These are phyloP conservation scores for Cryptococcus sp. DNA, from an alignment of 1,284 basidiomycete genomes.

Conservation along the genomic window DNA sequence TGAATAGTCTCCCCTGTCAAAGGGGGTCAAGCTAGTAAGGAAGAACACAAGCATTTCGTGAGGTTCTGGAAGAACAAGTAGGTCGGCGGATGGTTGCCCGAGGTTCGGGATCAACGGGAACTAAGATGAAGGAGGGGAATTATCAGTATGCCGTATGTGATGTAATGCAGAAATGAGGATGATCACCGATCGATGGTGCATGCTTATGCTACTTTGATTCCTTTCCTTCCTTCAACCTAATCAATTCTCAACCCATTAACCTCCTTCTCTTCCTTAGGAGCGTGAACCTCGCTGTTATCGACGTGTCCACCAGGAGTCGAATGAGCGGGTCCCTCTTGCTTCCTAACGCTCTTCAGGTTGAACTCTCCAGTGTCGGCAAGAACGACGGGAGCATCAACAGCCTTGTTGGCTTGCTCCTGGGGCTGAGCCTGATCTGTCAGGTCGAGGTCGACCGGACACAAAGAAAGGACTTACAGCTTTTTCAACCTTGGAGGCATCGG, in stretches of 20 bases:
- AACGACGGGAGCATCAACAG: neutral
- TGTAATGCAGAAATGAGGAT: too few species aligned
- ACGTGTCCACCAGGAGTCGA: neutral
- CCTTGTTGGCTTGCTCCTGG: neutral
- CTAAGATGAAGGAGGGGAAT: too few species aligned
- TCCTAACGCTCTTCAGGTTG: neutral
- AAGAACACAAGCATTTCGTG: neutral
- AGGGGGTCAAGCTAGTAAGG: neutral
- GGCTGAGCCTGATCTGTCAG: too few species aligned
- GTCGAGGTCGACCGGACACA: neutral
- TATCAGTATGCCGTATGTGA: too few species aligned
- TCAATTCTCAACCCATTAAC: too few species aligned
- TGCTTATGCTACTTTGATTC: too few species aligned
- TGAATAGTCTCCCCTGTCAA: neutral
- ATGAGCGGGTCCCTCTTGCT: neutral
- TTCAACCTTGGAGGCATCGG: neutral
- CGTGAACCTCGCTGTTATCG: neutral
- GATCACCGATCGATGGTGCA: too few species aligned
- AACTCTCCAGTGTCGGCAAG: neutral
- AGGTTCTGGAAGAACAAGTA: conserved; percentile 1
- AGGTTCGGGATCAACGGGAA: too few species aligned
- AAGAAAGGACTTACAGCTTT: neutral
- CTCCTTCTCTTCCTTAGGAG: too few species aligned
- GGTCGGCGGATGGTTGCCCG: too few species aligned
- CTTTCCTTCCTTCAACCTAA: too few species aligned